Percentiles rank a stretch among this genome's conserved stretches.
Evolutionary conservation across 169 alveolate genomes (phyloP).

Genomic region (Eimeria tenella): DNA sequence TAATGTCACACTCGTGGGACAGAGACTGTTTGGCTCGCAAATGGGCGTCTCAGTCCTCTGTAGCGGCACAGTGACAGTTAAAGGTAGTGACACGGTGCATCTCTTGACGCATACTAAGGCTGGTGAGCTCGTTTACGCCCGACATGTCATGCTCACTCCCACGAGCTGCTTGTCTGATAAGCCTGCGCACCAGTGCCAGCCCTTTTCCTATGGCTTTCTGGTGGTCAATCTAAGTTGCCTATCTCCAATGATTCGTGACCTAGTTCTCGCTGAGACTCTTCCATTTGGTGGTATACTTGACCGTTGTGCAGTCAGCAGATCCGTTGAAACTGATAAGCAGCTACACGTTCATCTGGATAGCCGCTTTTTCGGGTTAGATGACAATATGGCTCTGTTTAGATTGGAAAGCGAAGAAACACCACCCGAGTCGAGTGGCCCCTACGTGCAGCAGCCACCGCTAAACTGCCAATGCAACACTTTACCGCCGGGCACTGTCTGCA

Average conservation of each 20-base stretch:
- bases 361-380: neutral
- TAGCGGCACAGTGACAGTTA: neutral
- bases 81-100: neutral
- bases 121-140: slow-evolving; percentile 31
- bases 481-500: slow-evolving; percentile 13
- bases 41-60: slow-evolving; percentile 42
- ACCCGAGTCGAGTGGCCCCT: neutral
- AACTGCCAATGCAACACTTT: slow-evolving; percentile 12
- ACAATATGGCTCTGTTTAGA: neutral
- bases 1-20: slow-evolving; percentile 42
- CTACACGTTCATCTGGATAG: neutral
- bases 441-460: neutral
- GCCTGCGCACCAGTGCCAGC: neutral
- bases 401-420: neutral
- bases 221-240: slow-evolving; percentile 16
- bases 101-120: slow-evolving; percentile 13
- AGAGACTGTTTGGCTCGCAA: neutral
- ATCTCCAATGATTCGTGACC: neutral
- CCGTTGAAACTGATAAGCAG: slow-evolving; percentile 49
- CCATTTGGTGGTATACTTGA: slow-evolving; percentile 52
- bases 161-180: neutral
- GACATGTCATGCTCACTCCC: slow-evolving; percentile 52
- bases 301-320: slow-evolving; percentile 41
- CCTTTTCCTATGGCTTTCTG: slow-evolving; percentile 56
- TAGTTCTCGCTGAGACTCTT: slow-evolving; percentile 1